Base-by-base conservation (phyloP, 805 yeast species). In the Metschnikowia kofuensis region DNA sequence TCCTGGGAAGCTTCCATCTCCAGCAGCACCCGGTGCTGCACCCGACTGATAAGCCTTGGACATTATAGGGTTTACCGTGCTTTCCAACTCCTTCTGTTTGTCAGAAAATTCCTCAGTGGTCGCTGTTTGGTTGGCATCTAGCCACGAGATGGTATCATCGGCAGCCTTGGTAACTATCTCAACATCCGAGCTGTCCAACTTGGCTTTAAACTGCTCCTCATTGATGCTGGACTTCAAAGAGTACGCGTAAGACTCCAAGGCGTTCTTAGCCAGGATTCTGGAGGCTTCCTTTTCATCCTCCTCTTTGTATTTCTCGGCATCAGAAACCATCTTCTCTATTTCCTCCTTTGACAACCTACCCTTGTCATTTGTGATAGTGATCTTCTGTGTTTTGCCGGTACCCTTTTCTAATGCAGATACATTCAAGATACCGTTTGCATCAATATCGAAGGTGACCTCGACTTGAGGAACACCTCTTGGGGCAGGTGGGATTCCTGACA, bases 301-400 rank as follows among this genome's bases (percentile, higher is more conserved):
- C 62, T 87, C 89, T 58, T 96, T 96, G 64, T 75, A 92, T 75
- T 87, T 86, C 74, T 90, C 98, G 61, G 97, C 97, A 67, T 92
- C 98, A 66, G 84, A 94, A 55, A 92, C 96, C 97, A 92, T 92
- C 75, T 92, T 89, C 63, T 92, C 97, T 63, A 92, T 91, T 56
- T 90, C 96, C 54, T 91, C 97, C 76, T 89, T 86, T 27, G 92
- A 79, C 65, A 90, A 80, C 79, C 97, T 87, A 64, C 96, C 96
- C 78, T 89, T 89, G 72, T 90, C 97, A 64, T 90, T 90, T 62
- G 89, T 87, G 67, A 90, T 90, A 48, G 96, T 89, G 66, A 90
- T 87, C 62, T 92, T 85, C 72, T 91, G 89, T 50, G 87, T 79
- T 73, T 88, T 87, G 71, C 97, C 97, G 49, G 96, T 89, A 65